Conservation (phyloP, 202 grass and related monocot genomes). For the Bolboschoenoplectus hybrid region DNA sequence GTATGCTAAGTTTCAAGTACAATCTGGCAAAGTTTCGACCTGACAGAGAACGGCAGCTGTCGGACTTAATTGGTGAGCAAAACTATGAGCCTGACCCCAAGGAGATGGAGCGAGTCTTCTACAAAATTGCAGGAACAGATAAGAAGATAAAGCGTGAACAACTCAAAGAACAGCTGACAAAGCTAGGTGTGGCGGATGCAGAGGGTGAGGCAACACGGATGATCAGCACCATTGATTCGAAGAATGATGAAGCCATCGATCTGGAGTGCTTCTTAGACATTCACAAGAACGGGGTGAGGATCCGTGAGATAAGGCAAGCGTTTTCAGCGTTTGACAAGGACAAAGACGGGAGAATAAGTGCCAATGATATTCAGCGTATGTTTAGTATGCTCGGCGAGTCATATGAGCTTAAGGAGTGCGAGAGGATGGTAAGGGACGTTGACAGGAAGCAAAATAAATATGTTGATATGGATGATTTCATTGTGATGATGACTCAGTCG, state of each 20-base stretch:
- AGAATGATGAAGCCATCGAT: conserved; percentile 59
- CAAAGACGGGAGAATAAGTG: conserved; percentile 62
- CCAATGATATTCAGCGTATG: conserved; percentile 50
- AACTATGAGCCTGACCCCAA: conserved; percentile 50
- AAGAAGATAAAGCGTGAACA: conserved; percentile 45
- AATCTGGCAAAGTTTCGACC: conserved; percentile 57
- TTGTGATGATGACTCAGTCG: conserved; percentile 78
- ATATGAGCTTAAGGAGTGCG: conserved; percentile 53
- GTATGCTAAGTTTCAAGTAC: too few relatives aligned
- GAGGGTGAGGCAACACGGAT: conserved; percentile 49
- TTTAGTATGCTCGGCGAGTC: conserved; percentile 52
- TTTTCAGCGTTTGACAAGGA: conserved; percentile 66
- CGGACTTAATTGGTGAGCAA: conserved; percentile 42
- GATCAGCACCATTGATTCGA: conserved; percentile 48
- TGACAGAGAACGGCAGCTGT: conserved; percentile 45
- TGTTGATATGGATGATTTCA: conserved; percentile 81
- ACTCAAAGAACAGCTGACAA: conserved; percentile 42
- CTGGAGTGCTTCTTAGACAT: conserved; percentile 68
- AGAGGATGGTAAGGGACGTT: conserved; percentile 56
- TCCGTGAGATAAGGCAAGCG: conserved; percentile 54
- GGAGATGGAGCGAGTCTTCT: conserved; percentile 66
- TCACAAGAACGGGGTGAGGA: conserved; percentile 61
- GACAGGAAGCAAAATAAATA: conserved; percentile 58
- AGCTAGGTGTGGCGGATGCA: conserved; percentile 42
- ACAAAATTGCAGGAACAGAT: conserved; percentile 39